Percentiles rank a stretch among this genome's conserved stretches.
Evolutionary conservation across 2,329 filamentous ascomycete species (phyloP).

Genomic region (Waltergamsia citrina): DNA sequence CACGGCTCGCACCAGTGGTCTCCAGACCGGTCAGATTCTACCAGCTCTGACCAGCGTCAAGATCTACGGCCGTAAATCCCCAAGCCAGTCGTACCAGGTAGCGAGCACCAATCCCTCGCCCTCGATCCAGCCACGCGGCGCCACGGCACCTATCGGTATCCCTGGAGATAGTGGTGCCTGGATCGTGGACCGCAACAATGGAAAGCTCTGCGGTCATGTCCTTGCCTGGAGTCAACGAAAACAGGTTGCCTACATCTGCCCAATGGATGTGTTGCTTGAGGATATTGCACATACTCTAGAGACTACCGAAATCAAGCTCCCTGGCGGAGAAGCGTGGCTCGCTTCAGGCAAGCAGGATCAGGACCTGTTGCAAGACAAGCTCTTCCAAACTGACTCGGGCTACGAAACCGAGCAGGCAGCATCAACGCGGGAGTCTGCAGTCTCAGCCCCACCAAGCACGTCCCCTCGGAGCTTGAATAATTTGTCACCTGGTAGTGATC

Average conservation of each 20-base stretch:
- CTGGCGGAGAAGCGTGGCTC: conserved; percentile 42
- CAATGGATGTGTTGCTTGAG: conserved; percentile 82
- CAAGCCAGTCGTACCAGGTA: conserved; percentile 62
- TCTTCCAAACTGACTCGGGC: background rate
- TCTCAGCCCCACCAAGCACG: background rate
- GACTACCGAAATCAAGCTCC: conserved; percentile 61
- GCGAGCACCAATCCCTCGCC: conserved; percentile 25
- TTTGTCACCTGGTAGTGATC: background rate
- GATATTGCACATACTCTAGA: conserved; percentile 76
- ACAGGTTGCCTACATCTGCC: conserved; percentile 81
- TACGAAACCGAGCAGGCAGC: background rate
- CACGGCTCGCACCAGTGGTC: conserved; percentile 75
- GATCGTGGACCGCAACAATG: conserved; percentile 74
- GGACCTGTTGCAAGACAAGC: background rate
- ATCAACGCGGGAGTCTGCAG: background rate
- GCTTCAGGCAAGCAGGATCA: conserved; percentile 11
- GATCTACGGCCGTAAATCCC: conserved; percentile 73
- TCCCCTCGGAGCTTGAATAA: background rate
- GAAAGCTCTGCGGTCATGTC: conserved; percentile 79
- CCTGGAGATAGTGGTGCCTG: conserved; percentile 91
- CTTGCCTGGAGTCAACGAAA: conserved; percentile 78
- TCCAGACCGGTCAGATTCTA: conserved; percentile 70
- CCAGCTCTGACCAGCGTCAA: conserved; percentile 76
- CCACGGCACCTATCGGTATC: conserved; percentile 42
- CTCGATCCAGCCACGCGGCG: conserved; percentile 4